Base-by-base conservation (phyloP, 176 grass and related monocot genomes). In the Neostapfia colusana region DNA sequence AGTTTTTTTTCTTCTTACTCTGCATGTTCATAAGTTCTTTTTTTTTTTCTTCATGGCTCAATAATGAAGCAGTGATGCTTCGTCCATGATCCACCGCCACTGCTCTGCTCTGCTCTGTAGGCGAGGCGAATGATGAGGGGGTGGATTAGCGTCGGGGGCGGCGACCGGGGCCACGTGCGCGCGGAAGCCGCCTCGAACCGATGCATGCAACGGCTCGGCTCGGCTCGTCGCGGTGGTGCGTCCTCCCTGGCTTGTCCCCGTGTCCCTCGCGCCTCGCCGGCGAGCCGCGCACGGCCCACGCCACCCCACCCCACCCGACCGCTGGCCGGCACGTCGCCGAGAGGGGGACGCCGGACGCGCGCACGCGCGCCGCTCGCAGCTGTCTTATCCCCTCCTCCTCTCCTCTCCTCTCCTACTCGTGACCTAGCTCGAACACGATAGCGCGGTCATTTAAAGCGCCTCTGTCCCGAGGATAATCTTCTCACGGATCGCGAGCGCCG, bases 91-190 rank as follows among this genome's bases (percentile, higher is more conserved):
- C 60, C 60, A 15, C 9, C 26, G 7, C 7, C 2, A 2, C 8
- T 0, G 0, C 10, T 0, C 45, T n/a, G 43, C 21, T 17, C 14
- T 18, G n/a, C n/a, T 31, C 31, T 31, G 31, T 31, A 50, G 48
- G 4, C 18, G 7, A 12, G 72, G 20, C 17, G 21, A 37, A 79
- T 17, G 65, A 70, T 75, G 55, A 44, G 55, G 24, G 20, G 16
- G 27, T 20, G 10, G 5, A 69, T 20, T 28, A 8, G 39, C 31
- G 11, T 62, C 16, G 31, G 65, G 73, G 23, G 45, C 17, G 15
- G 42, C 16, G 36, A 28, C 31, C 43, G 16, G 37, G 50, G 68
- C 40, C 76, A 85, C 83, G 70, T 50, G 82, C 50, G 69, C 10
- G 31, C 7, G 69, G 69, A 74, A 85, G 63, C 70, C 63, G 48